These are phyloP conservation scores for Helichrysum umbraculigerum DNA, from an alignment of 129 eudicot genomes.

Conservation along the genomic window DNA sequence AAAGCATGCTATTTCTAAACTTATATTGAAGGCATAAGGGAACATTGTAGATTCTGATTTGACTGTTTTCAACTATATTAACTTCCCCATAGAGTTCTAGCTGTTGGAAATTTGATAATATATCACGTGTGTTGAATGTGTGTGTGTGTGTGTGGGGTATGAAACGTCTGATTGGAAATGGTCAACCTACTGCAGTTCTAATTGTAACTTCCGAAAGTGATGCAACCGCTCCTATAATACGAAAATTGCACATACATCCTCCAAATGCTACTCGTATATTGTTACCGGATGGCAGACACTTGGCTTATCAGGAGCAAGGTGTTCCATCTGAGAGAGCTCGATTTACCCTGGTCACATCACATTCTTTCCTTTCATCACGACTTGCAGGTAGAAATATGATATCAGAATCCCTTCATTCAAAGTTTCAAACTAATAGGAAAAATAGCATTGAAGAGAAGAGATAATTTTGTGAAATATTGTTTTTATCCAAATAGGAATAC, in stretches of 20 bases:
- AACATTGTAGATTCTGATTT: neutral
- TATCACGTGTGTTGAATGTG: constrained; percentile 6
- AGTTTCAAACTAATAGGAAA: constrained; percentile 6
- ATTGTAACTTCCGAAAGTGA: constrained; percentile 49
- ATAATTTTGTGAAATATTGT: constrained; percentile 7
- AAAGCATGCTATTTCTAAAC: neutral
- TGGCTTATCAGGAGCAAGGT: constrained; percentile 89
- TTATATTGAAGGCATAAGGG: neutral
- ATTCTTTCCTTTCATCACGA: constrained; percentile 84
- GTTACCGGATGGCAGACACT: constrained; percentile 86
- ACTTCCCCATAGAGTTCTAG: constrained; percentile 8
- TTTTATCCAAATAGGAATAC: constrained; percentile 59
- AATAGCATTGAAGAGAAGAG: constrained; percentile 8
- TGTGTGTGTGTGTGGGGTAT: neutral
- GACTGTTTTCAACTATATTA: neutral
- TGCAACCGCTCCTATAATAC: constrained; percentile 46
- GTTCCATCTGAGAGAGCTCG: constrained; percentile 67
- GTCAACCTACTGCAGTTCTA: constrained; percentile 53
- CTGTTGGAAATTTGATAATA: neutral
- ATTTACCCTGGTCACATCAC: constrained; percentile 63
- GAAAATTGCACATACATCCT: constrained; percentile 65
- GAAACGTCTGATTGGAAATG: constrained; percentile 31
- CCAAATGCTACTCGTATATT: constrained; percentile 71
- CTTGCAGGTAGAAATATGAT: constrained; percentile 64
- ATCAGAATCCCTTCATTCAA: constrained; percentile 16